Conservation (phyloP, 148 eudicot species). For the Polygonum maritimum region DNA sequence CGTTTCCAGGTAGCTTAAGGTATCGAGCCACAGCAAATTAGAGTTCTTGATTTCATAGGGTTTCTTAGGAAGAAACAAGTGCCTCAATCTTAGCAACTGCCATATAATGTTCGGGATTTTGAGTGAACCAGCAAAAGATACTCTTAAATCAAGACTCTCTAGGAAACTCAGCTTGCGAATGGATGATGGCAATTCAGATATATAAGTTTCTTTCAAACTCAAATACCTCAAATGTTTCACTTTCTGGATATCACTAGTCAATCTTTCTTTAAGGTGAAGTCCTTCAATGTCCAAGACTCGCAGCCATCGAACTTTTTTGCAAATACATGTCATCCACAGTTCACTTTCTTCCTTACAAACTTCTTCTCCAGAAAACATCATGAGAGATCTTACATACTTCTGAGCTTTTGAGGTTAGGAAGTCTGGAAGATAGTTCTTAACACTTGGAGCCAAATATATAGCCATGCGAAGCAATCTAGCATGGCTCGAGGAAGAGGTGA, state of each 20-base stretch:
- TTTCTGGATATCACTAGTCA: constrained; percentile 26
- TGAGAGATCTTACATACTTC: constrained; percentile 18
- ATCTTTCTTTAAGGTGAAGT: constrained; percentile 8
- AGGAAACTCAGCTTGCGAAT: constrained; percentile 25
- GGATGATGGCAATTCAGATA: constrained; percentile 23
- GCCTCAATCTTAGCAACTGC: constrained; percentile 22
- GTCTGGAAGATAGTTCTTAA: constrained; percentile 7
- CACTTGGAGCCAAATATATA: constrained; percentile 14
- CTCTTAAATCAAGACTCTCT: constrained; percentile 46
- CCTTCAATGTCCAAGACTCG: constrained; percentile 27
- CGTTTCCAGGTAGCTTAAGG: constrained; percentile 18
- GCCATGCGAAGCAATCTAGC: constrained; percentile 13
- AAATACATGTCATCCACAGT: constrained; percentile 15
- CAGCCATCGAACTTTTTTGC: constrained; percentile 19
- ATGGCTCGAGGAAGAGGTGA: neutral
- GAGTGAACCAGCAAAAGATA: neutral
- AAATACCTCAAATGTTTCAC: constrained; percentile 38
- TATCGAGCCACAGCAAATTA: constrained; percentile 15
- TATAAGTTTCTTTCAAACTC: constrained; percentile 19
- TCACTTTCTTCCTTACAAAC: constrained; percentile 11
- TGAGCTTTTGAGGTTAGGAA: constrained; percentile 7
- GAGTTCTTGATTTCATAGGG: constrained; percentile 17
- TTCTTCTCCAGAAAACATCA: constrained; percentile 17
- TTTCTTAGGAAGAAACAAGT: constrained; percentile 35
- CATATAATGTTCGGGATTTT: constrained; percentile 28